Base-by-base conservation (phyloP, 495 filamentous ascomycete species). In the Physcia stellaris region DNA sequence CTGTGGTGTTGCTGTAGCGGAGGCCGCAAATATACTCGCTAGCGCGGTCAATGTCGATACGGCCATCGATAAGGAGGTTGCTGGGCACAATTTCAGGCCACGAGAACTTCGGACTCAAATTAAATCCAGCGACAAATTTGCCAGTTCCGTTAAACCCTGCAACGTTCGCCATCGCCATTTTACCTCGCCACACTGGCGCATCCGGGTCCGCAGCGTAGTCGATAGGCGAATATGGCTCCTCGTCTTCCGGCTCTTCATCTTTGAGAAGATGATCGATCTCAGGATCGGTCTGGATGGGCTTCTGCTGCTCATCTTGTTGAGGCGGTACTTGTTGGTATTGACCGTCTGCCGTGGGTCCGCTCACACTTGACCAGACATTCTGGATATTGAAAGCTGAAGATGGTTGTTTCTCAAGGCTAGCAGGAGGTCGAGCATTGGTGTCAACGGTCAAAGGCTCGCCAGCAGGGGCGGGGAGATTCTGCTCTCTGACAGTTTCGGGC, bases 231-330 rank as follows among this genome's bases (percentile, higher is more conserved):
- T 94, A 94, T 4, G 82, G 79, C 4, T 83, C 82, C 6, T 85
- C 88, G 15, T 87, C 79, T 19, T 72, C 74, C n/a, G 73, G 70
- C 32, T 86, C 86, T 36, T 83, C 80, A 42, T 94, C 86, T 49
- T 83, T 76, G 4, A 98, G 68, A 32, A 98, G 61, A 35, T 82
- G 72, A 56, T 98, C 90, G 29, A 98, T 86, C 42, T 98, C 90
- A 12, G 84, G 73, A 56, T 98, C 90, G 12, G 71, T 72, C 37
- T 53, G 51, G 6, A 64, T 62, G 56, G 45, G 24, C 33, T 39
- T 40, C 21, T 59, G 58, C 11, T 53, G 59, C 39, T 72, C 69
- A 39, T 57, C 42, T 33, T 64, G 65, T 29, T 67, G 66, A n/a
- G 54, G 59, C 23, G 59, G 47, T 24, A 65, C 51, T 4, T 57